Percentiles rank a stretch among this genome's conserved stretches.
Evolutionary conservation across 23 red algal species (phyloP).

Genomic region (Gracilaria gracilis): DNA sequence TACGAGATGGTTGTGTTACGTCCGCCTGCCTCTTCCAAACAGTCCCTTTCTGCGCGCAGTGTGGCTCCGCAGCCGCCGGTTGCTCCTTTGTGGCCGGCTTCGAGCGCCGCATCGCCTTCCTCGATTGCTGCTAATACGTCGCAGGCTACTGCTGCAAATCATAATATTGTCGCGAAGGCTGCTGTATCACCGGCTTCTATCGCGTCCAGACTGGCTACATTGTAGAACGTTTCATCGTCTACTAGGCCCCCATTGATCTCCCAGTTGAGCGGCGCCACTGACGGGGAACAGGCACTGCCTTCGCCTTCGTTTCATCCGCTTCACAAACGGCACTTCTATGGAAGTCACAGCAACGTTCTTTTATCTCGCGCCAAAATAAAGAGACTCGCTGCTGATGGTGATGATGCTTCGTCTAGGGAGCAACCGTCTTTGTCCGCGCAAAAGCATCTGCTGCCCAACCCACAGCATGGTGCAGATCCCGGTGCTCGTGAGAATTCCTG

Average conservation of each 20-base stretch:
- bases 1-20: constrained; percentile 39
- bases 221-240: not conserved
- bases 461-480: constrained; percentile 47
- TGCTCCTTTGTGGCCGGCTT: not conserved
- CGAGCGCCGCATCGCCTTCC: not conserved
- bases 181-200: constrained; percentile 12
- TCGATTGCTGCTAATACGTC: not conserved
- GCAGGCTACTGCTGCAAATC: not conserved
- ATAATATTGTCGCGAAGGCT: constrained; percentile 1
- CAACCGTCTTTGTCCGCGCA: not conserved
- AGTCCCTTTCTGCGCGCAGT: not conserved
- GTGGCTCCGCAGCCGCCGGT: not conserved
- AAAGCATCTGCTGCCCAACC: not conserved
- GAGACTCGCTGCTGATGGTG: not conserved
- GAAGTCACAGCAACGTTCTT: not conserved
- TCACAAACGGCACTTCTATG: not conserved
- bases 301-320: not conserved
- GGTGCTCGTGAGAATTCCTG: constrained; percentile 76
- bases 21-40: not conserved
- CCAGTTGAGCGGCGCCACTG: not conserved
- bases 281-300: not conserved
- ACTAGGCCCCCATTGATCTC: not conserved
- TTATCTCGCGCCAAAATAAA: not conserved
- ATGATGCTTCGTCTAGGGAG: not conserved
- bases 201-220: not conserved